Evolutionary conservation across 768 basidiomycete species (phyloP).

Genomic region (Lactifluus rugatus): DNA sequence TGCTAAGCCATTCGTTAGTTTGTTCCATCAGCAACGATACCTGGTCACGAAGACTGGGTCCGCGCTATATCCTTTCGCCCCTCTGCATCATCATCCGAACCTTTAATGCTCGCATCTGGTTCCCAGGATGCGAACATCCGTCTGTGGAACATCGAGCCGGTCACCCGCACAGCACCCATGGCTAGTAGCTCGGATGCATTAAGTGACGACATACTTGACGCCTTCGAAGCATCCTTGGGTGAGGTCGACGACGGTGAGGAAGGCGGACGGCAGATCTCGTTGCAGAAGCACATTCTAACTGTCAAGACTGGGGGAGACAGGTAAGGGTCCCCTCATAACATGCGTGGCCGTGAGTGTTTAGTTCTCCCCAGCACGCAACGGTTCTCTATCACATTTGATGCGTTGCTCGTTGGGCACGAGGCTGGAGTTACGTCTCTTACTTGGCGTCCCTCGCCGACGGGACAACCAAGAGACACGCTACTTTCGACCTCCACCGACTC

Average conservation of each 20-base stretch:
- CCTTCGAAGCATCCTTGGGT: conserved; percentile 75
- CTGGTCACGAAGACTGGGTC: conserved; percentile 97
- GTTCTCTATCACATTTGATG: conserved; percentile 84
- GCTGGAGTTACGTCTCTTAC: conserved; percentile 81
- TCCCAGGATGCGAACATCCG: conserved; percentile 94
- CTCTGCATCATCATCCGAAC: conserved; percentile 27
- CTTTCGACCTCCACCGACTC: conserved; percentile 95
- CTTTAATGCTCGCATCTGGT: conserved; percentile 78
- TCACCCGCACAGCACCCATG: conserved; percentile 26
- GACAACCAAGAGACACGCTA: conserved; percentile 38
- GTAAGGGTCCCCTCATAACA: conserved; percentile 8
- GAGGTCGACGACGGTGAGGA: conserved; percentile 65
- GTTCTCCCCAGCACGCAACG: conserved; percentile 31
- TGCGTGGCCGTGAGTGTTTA: conserved; percentile 1
- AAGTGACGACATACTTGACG: conserved; percentile 73
- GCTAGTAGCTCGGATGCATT: conserved; percentile 24
- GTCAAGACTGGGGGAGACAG: conserved; percentile 43
- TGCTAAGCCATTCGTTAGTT: conserved; percentile 34
- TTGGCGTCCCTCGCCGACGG: conserved; percentile 50
- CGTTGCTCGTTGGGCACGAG: conserved; percentile 93
- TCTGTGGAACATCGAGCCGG: conserved; percentile 73
- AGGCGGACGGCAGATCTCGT: conserved; percentile 76
- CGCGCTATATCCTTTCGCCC: conserved; percentile 62
- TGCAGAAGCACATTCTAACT: conserved; percentile 73
- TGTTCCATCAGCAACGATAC: conserved; percentile 45